Evolutionary conservation across 108 stramenopile genomes (phyloP), one percentile per base, ranked within the genome.

Genomic region (Skeletonema grethae): DNA sequence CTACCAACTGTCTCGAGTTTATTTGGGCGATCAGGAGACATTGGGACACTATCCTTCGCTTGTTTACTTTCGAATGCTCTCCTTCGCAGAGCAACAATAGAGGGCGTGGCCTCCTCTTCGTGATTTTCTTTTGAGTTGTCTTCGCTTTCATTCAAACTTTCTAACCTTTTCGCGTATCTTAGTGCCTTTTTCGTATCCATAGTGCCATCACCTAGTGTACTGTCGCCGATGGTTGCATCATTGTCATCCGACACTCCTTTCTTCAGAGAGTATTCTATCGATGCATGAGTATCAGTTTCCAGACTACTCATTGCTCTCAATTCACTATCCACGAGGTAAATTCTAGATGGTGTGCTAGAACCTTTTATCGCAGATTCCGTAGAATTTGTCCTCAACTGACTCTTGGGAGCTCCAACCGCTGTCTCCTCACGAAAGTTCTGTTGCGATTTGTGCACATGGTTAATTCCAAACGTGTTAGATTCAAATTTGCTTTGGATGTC

Each of bases 151-250:
- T 50, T 46, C 63, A 45, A 36, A 22, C 53, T 36, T 15, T 78
- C 69, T 8, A 78, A 24, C 15, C 15, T 60, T 31, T 65, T 60
- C 5, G 70, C 77, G 55, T 78, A 78, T n/a, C 36, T 16, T 7
- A 78, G 31, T 39, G 70, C 69, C 58, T 60, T 70, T 31, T 29
- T 70, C 1, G 77, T 78, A 38, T 71, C 65, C 3, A 78, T 43
- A 36, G 70, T 56, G 11, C 53, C 48, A 41, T 61, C 77, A 34
- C 77, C 77, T 39, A 69, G 48, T 29, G 69, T 48, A 36, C 56
- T 53, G 39, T 78, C 77, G 7, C 48, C 66, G 1, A 67, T 34
- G 28, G 48, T 67, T 18, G 28, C n/a, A 7, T 53, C 66, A 34
- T 67, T 53, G 39, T 29, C 57, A 32, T 61, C 22, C 25, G 59